Evolutionary conservation across 495 filamentous ascomycete genomes (phyloP).

Genomic region (Aspergillus ellipticus): DNA sequence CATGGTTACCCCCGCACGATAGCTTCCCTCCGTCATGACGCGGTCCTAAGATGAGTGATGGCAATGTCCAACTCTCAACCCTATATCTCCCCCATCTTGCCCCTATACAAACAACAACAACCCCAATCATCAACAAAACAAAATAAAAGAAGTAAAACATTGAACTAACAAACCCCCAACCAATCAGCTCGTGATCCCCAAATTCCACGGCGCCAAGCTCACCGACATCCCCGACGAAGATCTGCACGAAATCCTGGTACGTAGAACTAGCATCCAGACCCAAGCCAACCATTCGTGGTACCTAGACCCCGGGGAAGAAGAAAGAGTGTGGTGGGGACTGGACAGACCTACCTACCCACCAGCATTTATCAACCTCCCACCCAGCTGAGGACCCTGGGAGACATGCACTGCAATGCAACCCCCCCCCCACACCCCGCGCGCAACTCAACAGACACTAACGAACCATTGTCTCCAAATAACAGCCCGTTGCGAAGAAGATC

Average conservation of each 20-base stretch:
- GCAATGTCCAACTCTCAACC: not conserved
- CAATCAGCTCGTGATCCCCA: conserved; percentile 87
- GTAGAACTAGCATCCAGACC: conserved; percentile 16
- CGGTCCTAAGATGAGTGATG: too few species aligned
- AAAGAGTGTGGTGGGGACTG: too few species aligned
- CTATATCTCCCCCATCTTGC: not conserved
- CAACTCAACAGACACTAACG: not conserved
- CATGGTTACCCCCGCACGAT: conserved; percentile 22
- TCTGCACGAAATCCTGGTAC: conserved; percentile 75
- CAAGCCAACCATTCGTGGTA: not conserved
- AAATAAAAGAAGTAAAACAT: not conserved
- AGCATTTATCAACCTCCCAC: not conserved
- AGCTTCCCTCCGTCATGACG: too few species aligned
- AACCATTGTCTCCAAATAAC: not conserved
- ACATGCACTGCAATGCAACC: too few species aligned
- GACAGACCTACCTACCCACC: too few species aligned
- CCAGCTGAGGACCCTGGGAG: not conserved
- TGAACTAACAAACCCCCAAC: conserved; percentile 10
- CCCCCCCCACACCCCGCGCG: not conserved
- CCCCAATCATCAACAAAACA: not conserved
- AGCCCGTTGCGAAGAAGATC: conserved; percentile 87
- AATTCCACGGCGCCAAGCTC: conserved; percentile 89
- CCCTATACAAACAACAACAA: not conserved
- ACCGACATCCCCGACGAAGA: conserved; percentile 90
- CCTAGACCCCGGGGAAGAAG: not conserved